Evolutionary conservation across 257 asterid species (phyloP), one percentile per base, ranked within the genome.

Genomic region (Lithospermum erythrorhizon): DNA sequence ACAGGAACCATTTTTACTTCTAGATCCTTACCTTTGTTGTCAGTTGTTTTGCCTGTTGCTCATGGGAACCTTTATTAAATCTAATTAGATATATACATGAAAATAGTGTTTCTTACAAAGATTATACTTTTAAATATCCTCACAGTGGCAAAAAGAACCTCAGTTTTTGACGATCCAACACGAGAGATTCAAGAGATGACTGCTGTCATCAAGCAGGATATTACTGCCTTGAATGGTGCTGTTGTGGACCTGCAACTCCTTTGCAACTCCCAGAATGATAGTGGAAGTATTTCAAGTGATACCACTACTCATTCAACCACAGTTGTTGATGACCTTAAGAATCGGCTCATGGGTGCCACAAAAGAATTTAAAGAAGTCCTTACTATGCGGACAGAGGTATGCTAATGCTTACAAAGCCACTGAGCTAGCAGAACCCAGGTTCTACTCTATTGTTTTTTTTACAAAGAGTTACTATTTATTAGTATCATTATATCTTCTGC

Each of bases 331-430:
- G 90, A 83, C 76, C 76, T 93, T 76, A 93, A 93, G 80, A 93
- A 75, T 72, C 94, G 94, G 53, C 73, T 93, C 76, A 86, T 93
- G 97, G 78, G 80, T 66, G 45, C 97, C 68, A 93, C 97, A 25
- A 82, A 86, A 75, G 97, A 93, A 77, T 89, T 93, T 78, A 89
- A 89, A 81, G 94, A 93, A 29, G 99, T 93, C 65, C 83, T 93
- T 65, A 89, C 99, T 72, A 72, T 72, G 85, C 80, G 99, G 63
- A 93, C 99, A 55, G 96, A 93, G 99, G 97, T 93, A 48, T 35
- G 45, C 59, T 68, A 37, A 53, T 68, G 63, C 45, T 45, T 23
- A 47, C 61, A 66, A 56, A 11, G 14, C 32, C 60, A 16, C 61
- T 58, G 25, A 7, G 35, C 57, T 71, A 35, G 45, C 65, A 16